A percentile compares a stretch with the other conserved stretches of the same genome.
phyloP scores from a whole-genome alignment of 768 basidiomycete genomes.

The Lentinus brumalis region DNA sequence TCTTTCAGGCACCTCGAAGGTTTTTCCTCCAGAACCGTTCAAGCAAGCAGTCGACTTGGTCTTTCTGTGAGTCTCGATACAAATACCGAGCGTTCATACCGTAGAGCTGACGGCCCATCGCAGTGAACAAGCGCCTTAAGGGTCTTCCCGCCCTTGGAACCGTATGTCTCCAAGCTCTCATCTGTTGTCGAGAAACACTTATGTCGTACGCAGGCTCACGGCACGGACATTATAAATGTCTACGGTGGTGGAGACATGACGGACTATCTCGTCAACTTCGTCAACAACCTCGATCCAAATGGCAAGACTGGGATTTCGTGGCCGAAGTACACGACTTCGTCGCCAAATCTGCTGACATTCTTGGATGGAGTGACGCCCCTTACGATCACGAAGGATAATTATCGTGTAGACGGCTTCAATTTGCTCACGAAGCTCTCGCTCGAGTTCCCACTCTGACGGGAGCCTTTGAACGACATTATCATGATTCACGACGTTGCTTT shows the following conservation, averaged over 20 bases:
- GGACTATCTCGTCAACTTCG: slow-evolving; percentile 35
- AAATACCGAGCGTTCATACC: not conserved
- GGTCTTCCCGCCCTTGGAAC: slow-evolving; percentile 11
- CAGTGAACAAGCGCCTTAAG: slow-evolving; percentile 20
- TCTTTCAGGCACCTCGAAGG: slow-evolving; percentile 52
- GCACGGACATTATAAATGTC: slow-evolving; percentile 26
- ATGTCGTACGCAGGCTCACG: slow-evolving; percentile 19
- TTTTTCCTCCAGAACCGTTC: slow-evolving; percentile 45
- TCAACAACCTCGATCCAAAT: slow-evolving; percentile 33
- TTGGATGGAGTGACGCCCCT: slow-evolving; percentile 16
- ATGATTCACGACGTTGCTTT: not conserved
- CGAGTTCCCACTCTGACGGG: slow-evolving; percentile 16
- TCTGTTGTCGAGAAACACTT: no score
- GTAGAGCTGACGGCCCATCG: not conserved
- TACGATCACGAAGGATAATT: slow-evolving; percentile 19
- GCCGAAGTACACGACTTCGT: slow-evolving; percentile 25
- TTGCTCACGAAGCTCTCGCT: slow-evolving; percentile 18
- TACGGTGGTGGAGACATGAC: slow-evolving; percentile 26
- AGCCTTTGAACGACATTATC: not conserved
- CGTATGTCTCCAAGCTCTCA: not conserved
- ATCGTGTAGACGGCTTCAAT: slow-evolving; percentile 19
- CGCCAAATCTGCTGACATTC: slow-evolving; percentile 20
- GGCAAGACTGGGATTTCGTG: slow-evolving; percentile 21
- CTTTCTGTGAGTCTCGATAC: slow-evolving; percentile 37
- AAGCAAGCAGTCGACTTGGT: slow-evolving; percentile 44